Evolutionary conservation across 139 green algal species (phyloP).

Genomic region (Micractinium conductrix): DNA sequence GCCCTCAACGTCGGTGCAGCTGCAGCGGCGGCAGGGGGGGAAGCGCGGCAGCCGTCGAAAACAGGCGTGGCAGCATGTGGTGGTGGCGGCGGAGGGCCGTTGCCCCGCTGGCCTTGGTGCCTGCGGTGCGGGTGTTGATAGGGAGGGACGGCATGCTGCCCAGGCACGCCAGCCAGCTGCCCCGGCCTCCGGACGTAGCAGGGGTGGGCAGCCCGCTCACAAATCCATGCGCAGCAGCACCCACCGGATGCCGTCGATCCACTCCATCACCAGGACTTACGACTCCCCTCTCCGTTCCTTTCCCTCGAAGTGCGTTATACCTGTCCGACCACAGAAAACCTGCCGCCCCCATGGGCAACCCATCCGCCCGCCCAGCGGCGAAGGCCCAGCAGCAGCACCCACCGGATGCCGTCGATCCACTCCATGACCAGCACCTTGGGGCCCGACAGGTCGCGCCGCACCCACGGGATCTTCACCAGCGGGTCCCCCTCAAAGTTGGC

Average conservation of each 20-base stretch:
- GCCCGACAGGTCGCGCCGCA: constrained; percentile 83
- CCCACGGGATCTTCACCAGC: constrained; percentile 98
- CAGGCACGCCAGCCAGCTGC: too few species aligned
- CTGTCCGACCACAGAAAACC: too few species aligned
- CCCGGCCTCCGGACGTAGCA: too few species aligned
- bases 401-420: constrained; percentile 98
- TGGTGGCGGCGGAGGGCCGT: constrained; percentile 58
- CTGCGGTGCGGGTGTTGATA: too few species aligned
- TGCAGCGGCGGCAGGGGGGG: background rate
- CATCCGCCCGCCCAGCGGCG: background rate
- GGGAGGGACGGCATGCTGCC: too few species aligned
- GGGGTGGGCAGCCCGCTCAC: too few species aligned
- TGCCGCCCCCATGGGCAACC: background rate
- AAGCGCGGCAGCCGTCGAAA: constrained; percentile 30
- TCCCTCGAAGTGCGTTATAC: too few species aligned
- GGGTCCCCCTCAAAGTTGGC: constrained; percentile 92
- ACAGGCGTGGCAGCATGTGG: background rate
- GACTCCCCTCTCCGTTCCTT: too few species aligned
- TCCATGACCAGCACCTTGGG: constrained; percentile 94
- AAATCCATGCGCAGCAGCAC: too few species aligned
- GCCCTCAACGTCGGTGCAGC: constrained; percentile 83
- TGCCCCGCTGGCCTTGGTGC: constrained; percentile 60
- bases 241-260: constrained; percentile 97
- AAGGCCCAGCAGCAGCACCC: constrained; percentile 43
- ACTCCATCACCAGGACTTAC: constrained; percentile 99